phyloP scores from a whole-genome alignment of 139 green algal genomes.

The Mesotaenium endlicherianum region DNA sequence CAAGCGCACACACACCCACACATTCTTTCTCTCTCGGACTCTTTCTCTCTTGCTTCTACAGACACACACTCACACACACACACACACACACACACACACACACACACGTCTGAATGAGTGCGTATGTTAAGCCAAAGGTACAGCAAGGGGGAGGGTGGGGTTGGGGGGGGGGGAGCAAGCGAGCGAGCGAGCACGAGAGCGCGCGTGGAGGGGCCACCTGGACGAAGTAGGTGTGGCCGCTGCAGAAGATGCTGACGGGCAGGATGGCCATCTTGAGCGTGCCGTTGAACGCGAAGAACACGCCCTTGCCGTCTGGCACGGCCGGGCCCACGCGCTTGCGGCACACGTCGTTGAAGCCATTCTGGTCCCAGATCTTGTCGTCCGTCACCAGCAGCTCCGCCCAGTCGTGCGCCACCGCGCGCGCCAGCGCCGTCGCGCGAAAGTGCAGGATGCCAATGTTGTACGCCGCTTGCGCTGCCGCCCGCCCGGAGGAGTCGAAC shows the following conservation, averaged over 20 bases:
- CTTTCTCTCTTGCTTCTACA: no score
- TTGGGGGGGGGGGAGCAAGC: no score
- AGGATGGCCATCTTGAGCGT: conserved; percentile 83
- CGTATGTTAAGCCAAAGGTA: no score
- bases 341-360: conserved; percentile 64
- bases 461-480: conserved; percentile 56
- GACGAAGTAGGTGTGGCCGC: conserved; percentile 92
- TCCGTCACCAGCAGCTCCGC: conserved; percentile 49
- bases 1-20: no score
- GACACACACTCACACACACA: no score
- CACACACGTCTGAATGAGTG: no score
- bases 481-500: not conserved
- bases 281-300: conserved; percentile 67
- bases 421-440: conserved; percentile 43
- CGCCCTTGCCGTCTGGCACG: conserved; percentile 11
- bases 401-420: conserved; percentile 50
- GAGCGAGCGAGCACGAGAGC: no score
- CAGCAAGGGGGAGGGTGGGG: no score
- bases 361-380: conserved; percentile 60
- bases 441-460: conserved; percentile 98
- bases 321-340: conserved; percentile 5
- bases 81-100: no score
- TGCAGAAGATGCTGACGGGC: conserved; percentile 80
- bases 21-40: no score
- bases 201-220: no score